Evolutionary conservation across 83 land plant species (phyloP).

Genomic region (Larix sibirica): DNA sequence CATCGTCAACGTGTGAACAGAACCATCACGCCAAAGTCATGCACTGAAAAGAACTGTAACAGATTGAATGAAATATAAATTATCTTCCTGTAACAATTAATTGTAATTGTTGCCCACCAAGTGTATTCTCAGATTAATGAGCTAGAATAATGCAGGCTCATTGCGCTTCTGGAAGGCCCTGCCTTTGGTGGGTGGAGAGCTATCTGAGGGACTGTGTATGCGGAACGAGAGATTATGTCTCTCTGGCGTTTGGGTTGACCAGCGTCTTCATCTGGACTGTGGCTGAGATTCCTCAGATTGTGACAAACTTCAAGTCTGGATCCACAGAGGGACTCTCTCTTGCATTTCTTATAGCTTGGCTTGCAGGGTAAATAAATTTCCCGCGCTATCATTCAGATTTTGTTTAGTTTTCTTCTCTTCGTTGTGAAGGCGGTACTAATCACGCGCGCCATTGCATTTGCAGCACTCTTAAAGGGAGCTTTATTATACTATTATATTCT

Average conservation of each 20-base stretch:
- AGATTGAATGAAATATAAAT: no score
- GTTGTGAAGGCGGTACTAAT: no score
- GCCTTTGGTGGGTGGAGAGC: constrained; percentile 1
- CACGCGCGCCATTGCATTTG: no score
- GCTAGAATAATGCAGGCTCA: no score
- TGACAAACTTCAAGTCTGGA: background rate
- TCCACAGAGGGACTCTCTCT: constrained; percentile 12
- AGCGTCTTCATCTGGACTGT: constrained; percentile 6
- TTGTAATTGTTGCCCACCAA: no score
- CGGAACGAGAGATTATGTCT: background rate
- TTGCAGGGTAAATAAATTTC: background rate
- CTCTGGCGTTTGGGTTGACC: constrained; percentile 1
- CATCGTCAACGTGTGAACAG: no score
- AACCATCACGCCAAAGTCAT: no score
- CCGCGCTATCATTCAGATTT: background rate
- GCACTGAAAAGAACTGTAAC: no score
- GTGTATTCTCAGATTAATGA: no score
- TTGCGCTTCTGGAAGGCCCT: background rate
- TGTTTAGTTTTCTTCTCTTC: background rate
- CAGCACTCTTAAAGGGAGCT: no score
- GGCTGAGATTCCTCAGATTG: constrained; percentile 15
- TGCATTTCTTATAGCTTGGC: background rate
- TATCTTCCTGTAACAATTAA: no score
- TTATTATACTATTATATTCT: no score
- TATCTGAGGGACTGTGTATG: constrained; percentile 3